Conservation (phyloP, 2,329 filamentous ascomycete species). For the Aphanoascus verrucosus region DNA sequence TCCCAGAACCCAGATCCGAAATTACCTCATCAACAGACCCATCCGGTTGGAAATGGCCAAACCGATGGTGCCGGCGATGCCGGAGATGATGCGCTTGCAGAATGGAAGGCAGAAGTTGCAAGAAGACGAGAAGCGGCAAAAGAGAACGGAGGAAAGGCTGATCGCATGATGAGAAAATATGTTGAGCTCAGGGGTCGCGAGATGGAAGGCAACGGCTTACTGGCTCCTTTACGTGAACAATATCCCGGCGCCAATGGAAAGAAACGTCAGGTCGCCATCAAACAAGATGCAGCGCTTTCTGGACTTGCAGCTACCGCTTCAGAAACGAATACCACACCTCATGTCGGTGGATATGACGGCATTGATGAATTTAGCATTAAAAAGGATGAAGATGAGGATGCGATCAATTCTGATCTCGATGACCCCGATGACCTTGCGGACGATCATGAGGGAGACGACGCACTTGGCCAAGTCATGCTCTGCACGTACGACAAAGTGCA, state of each 20-base stretch:
- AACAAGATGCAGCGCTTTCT: slow-evolving; percentile 9
- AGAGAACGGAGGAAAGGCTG: slow-evolving; percentile 27
- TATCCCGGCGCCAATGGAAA: slow-evolving; percentile 27
- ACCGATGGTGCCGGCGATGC: slow-evolving; percentile 61
- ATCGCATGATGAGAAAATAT: slow-evolving; percentile 34
- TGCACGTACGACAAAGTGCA: slow-evolving; percentile 99
- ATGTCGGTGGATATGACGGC: slow-evolving; percentile 47
- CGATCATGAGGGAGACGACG: slow-evolving; percentile 78
- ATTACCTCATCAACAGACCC: slow-evolving; percentile 31
- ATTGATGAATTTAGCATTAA: slow-evolving; percentile 43
- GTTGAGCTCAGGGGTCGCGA: slow-evolving; percentile 33
- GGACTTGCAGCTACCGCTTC: slow-evolving; percentile 13
- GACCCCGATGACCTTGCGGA: slow-evolving; percentile 79
- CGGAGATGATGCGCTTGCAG: slow-evolving; percentile 41
- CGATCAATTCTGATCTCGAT: slow-evolving; percentile 96
- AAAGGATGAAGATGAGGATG: slow-evolving; percentile 69
- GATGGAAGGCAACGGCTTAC: slow-evolving; percentile 38
- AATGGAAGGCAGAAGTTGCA: slow-evolving; percentile 41
- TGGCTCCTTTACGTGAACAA: slow-evolving; percentile 35
- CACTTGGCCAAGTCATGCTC: slow-evolving; percentile 81
- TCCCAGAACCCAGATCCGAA: slow-evolving; percentile 28
- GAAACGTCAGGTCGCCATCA: slow-evolving; percentile 26
- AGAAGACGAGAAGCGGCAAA: slow-evolving; percentile 33
- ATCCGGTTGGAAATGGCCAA: slow-evolving; percentile 46
- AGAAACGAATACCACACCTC: slow-evolving; percentile 14